Evolutionary conservation across 2,329 filamentous ascomycete genomes (phyloP).

Genomic region (Botrytis hyacinthi): DNA sequence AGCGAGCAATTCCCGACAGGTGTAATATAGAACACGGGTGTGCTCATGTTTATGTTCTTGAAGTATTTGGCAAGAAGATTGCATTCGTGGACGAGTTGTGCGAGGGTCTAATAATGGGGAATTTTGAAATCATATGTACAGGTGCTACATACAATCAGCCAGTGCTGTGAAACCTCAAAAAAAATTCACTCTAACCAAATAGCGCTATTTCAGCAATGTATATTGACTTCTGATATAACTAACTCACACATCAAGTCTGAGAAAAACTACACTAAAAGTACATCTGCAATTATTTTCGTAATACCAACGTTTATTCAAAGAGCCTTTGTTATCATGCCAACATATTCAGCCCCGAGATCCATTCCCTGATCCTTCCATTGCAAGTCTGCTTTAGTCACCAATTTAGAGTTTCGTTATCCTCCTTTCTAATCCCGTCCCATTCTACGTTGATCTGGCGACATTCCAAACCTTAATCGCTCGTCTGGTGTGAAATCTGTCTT

Average conservation of each 20-base stretch:
- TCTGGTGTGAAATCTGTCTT: not conserved
- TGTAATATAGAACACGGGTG: not conserved
- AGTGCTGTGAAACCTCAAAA: not conserved
- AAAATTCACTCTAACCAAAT: not conserved
- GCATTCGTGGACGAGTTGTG: not conserved
- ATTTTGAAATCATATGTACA: not conserved
- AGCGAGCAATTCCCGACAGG: not conserved
- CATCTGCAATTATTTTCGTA: not conserved
- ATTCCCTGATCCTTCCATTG: not conserved
- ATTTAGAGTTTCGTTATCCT: not conserved
- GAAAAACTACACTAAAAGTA: not conserved
- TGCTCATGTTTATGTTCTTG: not conserved
- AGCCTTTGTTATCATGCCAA: not conserved
- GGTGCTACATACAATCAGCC: not conserved
- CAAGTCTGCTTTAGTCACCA: not conserved
- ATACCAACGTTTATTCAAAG: not conserved
- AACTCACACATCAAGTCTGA: not conserved
- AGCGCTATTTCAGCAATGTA: not conserved
- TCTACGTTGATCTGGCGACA: too few species aligned
- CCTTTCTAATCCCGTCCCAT: not conserved
- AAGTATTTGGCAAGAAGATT: not conserved
- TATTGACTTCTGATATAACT: not conserved
- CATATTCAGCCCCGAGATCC: not conserved
- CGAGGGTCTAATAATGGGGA: not conserved
- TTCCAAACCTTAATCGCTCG: too few species aligned